Evolutionary conservation across 2,329 filamentous ascomycete genomes (phyloP).

Genomic region (Plectosphaerella cucumerina): DNA sequence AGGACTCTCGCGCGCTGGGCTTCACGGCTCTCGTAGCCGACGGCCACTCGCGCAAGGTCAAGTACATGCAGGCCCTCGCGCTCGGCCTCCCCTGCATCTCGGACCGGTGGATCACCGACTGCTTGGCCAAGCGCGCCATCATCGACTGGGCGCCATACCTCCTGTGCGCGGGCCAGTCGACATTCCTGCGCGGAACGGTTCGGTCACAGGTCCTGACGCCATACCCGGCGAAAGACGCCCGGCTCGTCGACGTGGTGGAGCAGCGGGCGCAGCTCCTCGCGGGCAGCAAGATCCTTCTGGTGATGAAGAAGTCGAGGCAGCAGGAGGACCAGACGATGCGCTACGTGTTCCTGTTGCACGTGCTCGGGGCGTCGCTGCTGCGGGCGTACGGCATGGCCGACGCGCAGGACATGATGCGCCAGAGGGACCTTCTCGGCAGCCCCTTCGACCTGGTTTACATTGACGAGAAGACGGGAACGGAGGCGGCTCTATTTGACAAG

Average conservation of each 20-base stretch:
- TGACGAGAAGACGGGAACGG: slow-evolving; percentile 57
- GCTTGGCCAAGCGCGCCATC: slow-evolving; percentile 54
- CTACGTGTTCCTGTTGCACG: slow-evolving; percentile 76
- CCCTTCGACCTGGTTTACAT: slow-evolving; percentile 77
- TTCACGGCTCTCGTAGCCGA: slow-evolving; percentile 88
- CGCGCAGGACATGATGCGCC: slow-evolving; percentile 55
- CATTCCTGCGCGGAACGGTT: slow-evolving; percentile 70
- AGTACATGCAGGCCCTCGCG: slow-evolving; percentile 92
- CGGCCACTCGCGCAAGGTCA: slow-evolving; percentile 77
- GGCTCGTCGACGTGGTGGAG: slow-evolving; percentile 52
- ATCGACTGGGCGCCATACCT: slow-evolving; percentile 79
- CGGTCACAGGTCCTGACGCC: slow-evolving; percentile 66
- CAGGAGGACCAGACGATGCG: slow-evolving; percentile 62
- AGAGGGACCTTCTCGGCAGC: slow-evolving; percentile 39
- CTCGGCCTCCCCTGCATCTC: slow-evolving; percentile 84
- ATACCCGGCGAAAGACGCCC: slow-evolving; percentile 55
- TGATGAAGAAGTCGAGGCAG: slow-evolving; percentile 57
- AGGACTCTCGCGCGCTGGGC: slow-evolving; percentile 43
- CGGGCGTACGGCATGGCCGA: slow-evolving; percentile 62
- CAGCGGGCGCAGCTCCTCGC: slow-evolving; percentile 60
- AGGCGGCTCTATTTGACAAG: slow-evolving; percentile 41
- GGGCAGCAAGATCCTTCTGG: slow-evolving; percentile 64
- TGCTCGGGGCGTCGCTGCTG: slow-evolving; percentile 69
- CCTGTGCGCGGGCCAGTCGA: slow-evolving; percentile 77
- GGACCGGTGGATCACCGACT: slow-evolving; percentile 74